phyloP scores from a whole-genome alignment of 1,284 basidiomycete genomes.

The Moesziomyces parantarcticus region DNA sequence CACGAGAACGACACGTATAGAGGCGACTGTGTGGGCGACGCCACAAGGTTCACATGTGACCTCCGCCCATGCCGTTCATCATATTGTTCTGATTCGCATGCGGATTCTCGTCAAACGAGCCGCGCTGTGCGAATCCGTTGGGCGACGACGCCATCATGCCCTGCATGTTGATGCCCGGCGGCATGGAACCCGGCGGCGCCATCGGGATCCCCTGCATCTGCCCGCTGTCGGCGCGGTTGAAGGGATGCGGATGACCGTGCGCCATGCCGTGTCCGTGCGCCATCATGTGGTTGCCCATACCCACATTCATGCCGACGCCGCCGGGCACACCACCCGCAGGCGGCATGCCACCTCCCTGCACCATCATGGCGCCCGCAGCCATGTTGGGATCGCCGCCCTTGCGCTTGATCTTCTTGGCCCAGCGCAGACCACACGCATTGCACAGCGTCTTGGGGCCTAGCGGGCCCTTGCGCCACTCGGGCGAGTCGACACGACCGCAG shows the following conservation, averaged over 20 bases:
- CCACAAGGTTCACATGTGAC: slow-evolving; percentile 18
- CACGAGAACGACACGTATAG: background rate
- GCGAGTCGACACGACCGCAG: slow-evolving; percentile 64
- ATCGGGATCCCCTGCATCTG: slow-evolving; percentile 37
- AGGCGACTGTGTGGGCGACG: background rate
- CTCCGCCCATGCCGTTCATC: slow-evolving; percentile 32
- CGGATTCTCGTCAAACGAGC: slow-evolving; percentile 36
- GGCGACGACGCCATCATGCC: slow-evolving; percentile 38
- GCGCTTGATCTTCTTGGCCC: slow-evolving; percentile 65
- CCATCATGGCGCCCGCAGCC: slow-evolving; percentile 34
- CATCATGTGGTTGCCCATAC: slow-evolving; percentile 34
- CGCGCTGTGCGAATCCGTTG: slow-evolving; percentile 25
- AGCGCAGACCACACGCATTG: slow-evolving; percentile 65
- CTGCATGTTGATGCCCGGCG: slow-evolving; percentile 30
- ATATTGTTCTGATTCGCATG: slow-evolving; percentile 23
- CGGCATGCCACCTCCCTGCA: slow-evolving; percentile 20
- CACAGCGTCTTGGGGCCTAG: slow-evolving; percentile 62
- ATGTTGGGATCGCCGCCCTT: slow-evolving; percentile 56
- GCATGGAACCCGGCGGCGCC: slow-evolving; percentile 30
- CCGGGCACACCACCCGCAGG: slow-evolving; percentile 15
- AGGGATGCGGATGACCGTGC: slow-evolving; percentile 40
- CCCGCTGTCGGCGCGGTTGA: slow-evolving; percentile 38
- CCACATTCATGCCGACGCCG: slow-evolving; percentile 21
- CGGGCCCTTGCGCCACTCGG: slow-evolving; percentile 66
- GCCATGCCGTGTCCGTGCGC: slow-evolving; percentile 18